Evolutionary conservation across 2,329 filamentous ascomycete genomes (phyloP), one percentile per base, ranked within the genome.

Genomic region (Neonectria coccinea): DNA sequence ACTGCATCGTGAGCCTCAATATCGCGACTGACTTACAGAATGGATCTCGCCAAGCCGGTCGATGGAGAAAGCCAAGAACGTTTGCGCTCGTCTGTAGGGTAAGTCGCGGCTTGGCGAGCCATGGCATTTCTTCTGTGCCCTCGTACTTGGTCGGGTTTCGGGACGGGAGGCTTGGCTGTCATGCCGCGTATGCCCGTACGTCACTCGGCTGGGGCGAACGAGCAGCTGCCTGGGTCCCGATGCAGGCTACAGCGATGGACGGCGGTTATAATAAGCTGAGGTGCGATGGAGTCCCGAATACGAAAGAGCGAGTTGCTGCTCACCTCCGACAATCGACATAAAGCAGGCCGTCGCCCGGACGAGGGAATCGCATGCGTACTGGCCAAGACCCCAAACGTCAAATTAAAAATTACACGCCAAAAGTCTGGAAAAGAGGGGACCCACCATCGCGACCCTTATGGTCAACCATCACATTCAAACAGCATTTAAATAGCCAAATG

Each of bases 151-250:
- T 44, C 50, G 33, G 59, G 12, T 25, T 39, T 54, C 44, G 59
- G 59, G 22, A 33, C 39, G 22, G 16, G 61, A 31, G 56, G 61
- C 56, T 64, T 64, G 61, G 61, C 56, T 36, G 31, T 14, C 48
- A 29, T 50, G 67, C 68, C 68, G 66, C 68, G 67, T 69, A 70
- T 52, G 16, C 31, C 66, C 54, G 45, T 67, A 69, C 68, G 68
- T 70, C 65, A 69, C 62, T 62, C 55, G 22, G 48, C 33, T 29
- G 31, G 36, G 42, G 45, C 39, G n/a, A 52, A 60, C 63, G 59
- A 56, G 44, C 25, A 56, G 64, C 31, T 66, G 64, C 64, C 64
- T 66, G 45, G 29, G 29, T 29, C 7, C 36, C 1, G 36, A 39
- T 39, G 14, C 36, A 57, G 45, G 50, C 22, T 25, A 9, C 44